Evolutionary conservation across 2,329 filamentous ascomycete genomes (phyloP).

Genomic region (Aspergillus aculeatinus): DNA sequence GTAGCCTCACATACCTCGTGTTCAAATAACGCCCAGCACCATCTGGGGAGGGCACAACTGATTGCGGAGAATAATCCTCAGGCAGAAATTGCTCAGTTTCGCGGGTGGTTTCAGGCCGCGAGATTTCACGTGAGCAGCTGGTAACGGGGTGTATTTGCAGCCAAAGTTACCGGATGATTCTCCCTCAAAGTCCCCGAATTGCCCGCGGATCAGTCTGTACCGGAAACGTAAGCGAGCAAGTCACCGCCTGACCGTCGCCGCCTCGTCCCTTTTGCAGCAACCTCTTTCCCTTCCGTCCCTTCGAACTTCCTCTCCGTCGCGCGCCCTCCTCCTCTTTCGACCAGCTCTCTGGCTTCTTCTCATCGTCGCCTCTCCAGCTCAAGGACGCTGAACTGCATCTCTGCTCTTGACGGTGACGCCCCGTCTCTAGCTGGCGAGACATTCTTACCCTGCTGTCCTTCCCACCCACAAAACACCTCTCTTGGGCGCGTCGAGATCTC

Average conservation of each 20-base stretch:
- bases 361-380: slow-evolving; percentile 12
- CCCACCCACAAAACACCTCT: slow-evolving; percentile 13
- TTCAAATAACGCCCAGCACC: too few relatives aligned
- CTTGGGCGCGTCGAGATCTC: slow-evolving; percentile 17
- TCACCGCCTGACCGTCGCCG: neutral
- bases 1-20: too few relatives aligned
- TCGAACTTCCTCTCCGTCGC: slow-evolving; percentile 1
- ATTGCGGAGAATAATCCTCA: neutral
- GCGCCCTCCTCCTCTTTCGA: slow-evolving; percentile 2
- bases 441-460: slow-evolving; percentile 8
- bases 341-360: slow-evolving; percentile 11
- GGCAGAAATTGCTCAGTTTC: neutral
- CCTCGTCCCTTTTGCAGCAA: neutral
- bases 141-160: neutral
- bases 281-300: slow-evolving; percentile 1
- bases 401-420: slow-evolving; percentile 15
- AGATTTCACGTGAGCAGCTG: neutral
- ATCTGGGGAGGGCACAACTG: too few relatives aligned
- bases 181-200: neutral
- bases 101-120: neutral
- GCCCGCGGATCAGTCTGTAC: neutral
- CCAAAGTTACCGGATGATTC: neutral
- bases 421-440: slow-evolving; percentile 20
- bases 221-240: neutral
- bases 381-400: slow-evolving; percentile 15